A percentile compares a stretch with the other conserved stretches of the same genome.
These are phyloP conservation scores for Hypoxylon sp. DNA, from an alignment of 2,329 filamentous ascomycete species.

Conservation along the genomic window DNA sequence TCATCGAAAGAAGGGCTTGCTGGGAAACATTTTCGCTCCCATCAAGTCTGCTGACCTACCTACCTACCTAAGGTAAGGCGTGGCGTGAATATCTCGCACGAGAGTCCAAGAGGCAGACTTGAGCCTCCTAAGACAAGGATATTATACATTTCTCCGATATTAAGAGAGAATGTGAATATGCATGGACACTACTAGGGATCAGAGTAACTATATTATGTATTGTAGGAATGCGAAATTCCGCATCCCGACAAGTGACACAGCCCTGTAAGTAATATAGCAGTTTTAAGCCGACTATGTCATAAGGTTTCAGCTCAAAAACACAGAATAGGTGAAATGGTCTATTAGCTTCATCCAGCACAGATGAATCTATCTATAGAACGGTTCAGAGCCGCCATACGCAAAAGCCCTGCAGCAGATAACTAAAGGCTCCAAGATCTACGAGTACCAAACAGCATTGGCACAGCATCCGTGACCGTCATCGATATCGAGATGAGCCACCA, in stretches of 20 bases:
- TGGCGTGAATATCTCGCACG: slow-evolving; percentile 41
- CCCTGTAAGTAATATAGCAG: too few relatives aligned
- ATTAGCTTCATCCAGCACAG: neutral
- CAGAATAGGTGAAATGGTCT: neutral
- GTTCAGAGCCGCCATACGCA: neutral
- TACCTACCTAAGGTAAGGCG: too few relatives aligned
- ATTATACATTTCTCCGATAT: too few relatives aligned
- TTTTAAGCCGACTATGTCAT: too few relatives aligned
- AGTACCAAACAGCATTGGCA: slow-evolving; percentile 47
- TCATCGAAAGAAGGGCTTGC: slow-evolving; percentile 47
- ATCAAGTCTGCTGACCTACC: slow-evolving; percentile 42
- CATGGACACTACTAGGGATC: too few relatives aligned
- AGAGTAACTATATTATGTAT: too few relatives aligned
- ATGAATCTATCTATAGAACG: neutral
- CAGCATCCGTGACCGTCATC: slow-evolving; percentile 44
- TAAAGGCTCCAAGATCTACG: slow-evolving; percentile 3
- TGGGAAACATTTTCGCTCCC: slow-evolving; percentile 44
- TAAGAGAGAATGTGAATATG: too few relatives aligned
- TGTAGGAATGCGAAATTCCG: too few relatives aligned
- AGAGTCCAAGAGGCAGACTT: slow-evolving; percentile 13
- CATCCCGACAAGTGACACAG: too few relatives aligned
- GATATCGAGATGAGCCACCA: slow-evolving; percentile 43
- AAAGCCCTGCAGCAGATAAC: too few relatives aligned
- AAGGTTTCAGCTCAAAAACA: neutral
- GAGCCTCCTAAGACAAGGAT: slow-evolving; percentile 13